phyloP scores from a whole-genome alignment of 257 asterid species.

The Ophiorrhiza pumila region DNA sequence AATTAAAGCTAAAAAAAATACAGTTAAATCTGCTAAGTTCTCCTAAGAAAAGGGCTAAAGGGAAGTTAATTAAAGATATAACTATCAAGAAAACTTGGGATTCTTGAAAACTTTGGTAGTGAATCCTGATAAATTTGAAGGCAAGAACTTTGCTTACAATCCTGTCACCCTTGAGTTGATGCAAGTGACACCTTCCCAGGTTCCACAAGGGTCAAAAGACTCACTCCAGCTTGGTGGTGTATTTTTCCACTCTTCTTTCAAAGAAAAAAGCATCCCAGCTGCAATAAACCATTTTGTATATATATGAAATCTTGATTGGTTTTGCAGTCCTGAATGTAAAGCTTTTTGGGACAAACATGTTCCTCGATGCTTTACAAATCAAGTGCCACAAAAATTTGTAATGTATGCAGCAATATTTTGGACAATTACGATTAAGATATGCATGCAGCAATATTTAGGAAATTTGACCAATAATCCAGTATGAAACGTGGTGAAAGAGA shows the following conservation, averaged over 20 bases:
- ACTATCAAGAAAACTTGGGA: too few relatives aligned
- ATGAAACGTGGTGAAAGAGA: too few relatives aligned
- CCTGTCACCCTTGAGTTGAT: slow-evolving; percentile 61
- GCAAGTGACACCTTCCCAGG: slow-evolving; percentile 75
- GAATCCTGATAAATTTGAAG: too few relatives aligned
- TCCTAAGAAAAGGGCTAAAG: slow-evolving; percentile 28
- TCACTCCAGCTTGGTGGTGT: slow-evolving; percentile 65
- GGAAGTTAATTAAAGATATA: not conserved
- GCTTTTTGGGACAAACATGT: too few relatives aligned
- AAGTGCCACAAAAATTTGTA: too few relatives aligned
- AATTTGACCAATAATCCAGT: too few relatives aligned
- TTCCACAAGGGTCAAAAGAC: slow-evolving; percentile 62
- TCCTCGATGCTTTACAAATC: too few relatives aligned
- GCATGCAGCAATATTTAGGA: too few relatives aligned
- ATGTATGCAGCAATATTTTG: too few relatives aligned
- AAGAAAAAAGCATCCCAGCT: slow-evolving; percentile 61
- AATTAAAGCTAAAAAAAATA: slow-evolving; percentile 45
- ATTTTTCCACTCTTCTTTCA: slow-evolving; percentile 61
- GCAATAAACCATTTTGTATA: slow-evolving; percentile 15
- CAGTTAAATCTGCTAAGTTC: slow-evolving; percentile 57
- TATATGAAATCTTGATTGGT: not conserved
- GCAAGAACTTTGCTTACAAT: slow-evolving; percentile 31
- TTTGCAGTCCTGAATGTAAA: too few relatives aligned
- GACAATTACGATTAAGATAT: too few relatives aligned
- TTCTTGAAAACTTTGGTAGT: too few relatives aligned